phyloP scores from a whole-genome alignment of 208 protist genomes.

The Leishmania braziliensis region DNA sequence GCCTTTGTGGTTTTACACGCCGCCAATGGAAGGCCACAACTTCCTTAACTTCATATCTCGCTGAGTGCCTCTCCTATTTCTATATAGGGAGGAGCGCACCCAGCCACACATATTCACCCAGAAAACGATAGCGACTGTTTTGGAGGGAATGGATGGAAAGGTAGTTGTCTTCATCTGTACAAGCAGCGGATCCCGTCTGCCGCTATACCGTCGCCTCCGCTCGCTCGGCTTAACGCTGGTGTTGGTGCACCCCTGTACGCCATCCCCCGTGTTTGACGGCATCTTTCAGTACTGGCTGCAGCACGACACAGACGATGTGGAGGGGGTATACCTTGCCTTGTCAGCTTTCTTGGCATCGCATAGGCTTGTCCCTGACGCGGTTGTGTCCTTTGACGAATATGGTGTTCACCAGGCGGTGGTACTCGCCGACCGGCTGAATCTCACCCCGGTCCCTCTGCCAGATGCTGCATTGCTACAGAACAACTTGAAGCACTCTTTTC shows the following conservation, averaged over 20 bases:
- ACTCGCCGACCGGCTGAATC: constrained; percentile 33
- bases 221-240: constrained; percentile 45
- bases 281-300: constrained; percentile 57
- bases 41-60: background rate
- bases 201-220: constrained; percentile 62
- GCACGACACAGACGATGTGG: constrained; percentile 58
- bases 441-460: constrained; percentile 55
- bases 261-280: constrained; percentile 39
- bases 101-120: background rate
- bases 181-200: constrained; percentile 66
- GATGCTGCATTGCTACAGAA: constrained; percentile 42
- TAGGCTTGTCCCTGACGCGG: constrained; percentile 41
- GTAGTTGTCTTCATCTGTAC: constrained; percentile 71
- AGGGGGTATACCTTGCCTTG: constrained; percentile 31
- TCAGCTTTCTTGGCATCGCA: constrained; percentile 26
- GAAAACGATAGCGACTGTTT: background rate
- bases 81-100: background rate
- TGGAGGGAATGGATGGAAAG: constrained; percentile 46
- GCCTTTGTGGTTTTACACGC: too few species aligned
- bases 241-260: constrained; percentile 50
- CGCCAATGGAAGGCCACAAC: too few species aligned
- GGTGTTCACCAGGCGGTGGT: constrained; percentile 65
- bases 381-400: constrained; percentile 89
- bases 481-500: constrained; percentile 68
- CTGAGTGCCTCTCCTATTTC: background rate